These are phyloP conservation scores for Botrytis deweyae DNA, from an alignment of 2,329 filamentous ascomycete species.

Conservation along the genomic window DNA sequence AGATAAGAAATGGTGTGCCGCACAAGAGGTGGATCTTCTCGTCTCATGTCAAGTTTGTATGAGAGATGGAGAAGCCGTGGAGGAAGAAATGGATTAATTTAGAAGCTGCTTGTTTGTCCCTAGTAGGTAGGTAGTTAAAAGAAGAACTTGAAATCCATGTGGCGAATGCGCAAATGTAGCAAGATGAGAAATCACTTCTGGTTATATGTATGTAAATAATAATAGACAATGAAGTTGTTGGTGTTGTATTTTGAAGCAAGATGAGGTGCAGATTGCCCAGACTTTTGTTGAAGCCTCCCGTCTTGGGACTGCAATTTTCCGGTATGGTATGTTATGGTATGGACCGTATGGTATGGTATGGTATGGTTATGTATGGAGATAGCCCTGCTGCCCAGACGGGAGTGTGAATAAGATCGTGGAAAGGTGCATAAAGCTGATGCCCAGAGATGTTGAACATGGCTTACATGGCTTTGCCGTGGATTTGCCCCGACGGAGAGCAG, in stretches of 20 bases:
- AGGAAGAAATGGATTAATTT: neutral
- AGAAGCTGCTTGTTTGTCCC: neutral
- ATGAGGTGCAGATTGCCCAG: slow-evolving; percentile 9
- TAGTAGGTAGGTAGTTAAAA: too few species aligned
- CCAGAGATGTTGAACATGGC: neutral
- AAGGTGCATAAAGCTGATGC: neutral
- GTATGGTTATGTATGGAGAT: neutral
- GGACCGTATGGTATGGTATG: too few species aligned
- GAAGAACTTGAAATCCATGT: neutral
- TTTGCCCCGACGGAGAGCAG: neutral
- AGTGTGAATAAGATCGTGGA: neutral
- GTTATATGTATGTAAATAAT: neutral
- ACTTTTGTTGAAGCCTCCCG: neutral
- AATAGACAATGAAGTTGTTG: neutral
- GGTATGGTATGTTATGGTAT: too few species aligned
- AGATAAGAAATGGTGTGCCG: neutral
- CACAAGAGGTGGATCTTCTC: neutral
- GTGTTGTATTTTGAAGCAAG: neutral
- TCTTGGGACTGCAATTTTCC: neutral
- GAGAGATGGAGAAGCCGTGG: neutral
- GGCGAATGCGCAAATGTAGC: neutral
- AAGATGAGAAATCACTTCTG: neutral
- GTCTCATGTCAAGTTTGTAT: neutral
- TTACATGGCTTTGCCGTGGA: neutral
- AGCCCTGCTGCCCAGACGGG: neutral